Base-by-base conservation (phyloP, 176 grass and related monocot genomes). In the Carex cristatella region DNA sequence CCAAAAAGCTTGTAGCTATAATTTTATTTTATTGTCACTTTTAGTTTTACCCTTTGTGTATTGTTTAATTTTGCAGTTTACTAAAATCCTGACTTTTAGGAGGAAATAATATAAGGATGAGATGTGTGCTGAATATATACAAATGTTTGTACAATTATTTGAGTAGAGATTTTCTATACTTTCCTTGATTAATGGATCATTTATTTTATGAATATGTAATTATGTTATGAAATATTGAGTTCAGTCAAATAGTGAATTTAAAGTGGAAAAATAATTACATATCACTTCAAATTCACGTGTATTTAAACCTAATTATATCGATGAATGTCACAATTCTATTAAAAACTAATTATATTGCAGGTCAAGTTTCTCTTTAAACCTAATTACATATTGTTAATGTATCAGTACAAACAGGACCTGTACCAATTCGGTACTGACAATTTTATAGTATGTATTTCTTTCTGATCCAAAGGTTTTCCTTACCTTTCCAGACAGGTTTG, bases 41-140 rank as follows among this genome's bases (percentile, higher is more conserved):
- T 35, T 55, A 54, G 12, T 56, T 32, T 78, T 54, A 57, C 2
- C 6, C 56, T 56, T 31, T 78, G 27, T 78, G 51, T 15, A 18
- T 16, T 78, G 6, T 33, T 57, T 79, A 35, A 16, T 79, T 78
- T 35, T 58, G 27, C 3, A 11, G 27, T 78, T 78, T 57, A 57
- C 11, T 33, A 30, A 58, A 79, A 54, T 58, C 13, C 6, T 79
- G 30, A 79, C 28, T 79, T 58, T 35, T 79, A 79, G 74, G 53
- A 33, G 14, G 51, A 35, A 78, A 79, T 79, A 79, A 79, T 79
- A 30, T 35, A 58, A 58, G 74, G 53, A 48, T 48, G 69, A 70
- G 38, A 3, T 79, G 51, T 13, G 27, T 28, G 14, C 51, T 58
- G 53, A 35, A 79, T 53, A 79, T 58, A 79, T 79, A 35, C 27